Evolutionary conservation across 495 filamentous ascomycete species (phyloP), one percentile per base, ranked within the genome.

Genomic region (Neurospora terricola): DNA sequence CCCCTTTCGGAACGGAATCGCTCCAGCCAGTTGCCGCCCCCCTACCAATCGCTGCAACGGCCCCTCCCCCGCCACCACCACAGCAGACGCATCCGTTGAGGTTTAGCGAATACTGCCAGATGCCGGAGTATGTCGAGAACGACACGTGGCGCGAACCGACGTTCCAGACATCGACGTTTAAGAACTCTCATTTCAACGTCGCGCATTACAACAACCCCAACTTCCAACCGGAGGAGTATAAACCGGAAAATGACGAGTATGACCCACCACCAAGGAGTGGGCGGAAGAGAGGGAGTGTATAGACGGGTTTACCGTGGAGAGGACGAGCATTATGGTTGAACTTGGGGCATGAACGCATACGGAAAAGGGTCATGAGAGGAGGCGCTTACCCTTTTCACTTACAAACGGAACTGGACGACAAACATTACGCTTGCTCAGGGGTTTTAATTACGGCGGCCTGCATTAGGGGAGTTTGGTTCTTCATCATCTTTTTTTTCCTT

Each of bases 171-270:
- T 84, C 85, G 54, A 84, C 85, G 8, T 87, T 87, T 74, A 84
- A 84, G 73, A 88, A 88, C 74, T 91, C 88, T 34, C 91, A 93
- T 34, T 94, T 92, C 81, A 94, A 94, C 76, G 89, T 89, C 69
- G 92, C 92, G 3, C 93, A 96, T 81, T 95, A 91, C 81, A 90
- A 91, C 75, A 95, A 94, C 77, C 86, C 90, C 71, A 91, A 95
- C 76, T 96, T 96, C 75, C 92, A 94, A 75, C 93, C 93, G 0
- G 89, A 91, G 76, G 86, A 87, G 77, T 88, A 85, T 76, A 82
- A 80, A 69, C 84, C 84, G 21, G 83, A 81, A 9, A 77, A 77
- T 3, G 83, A 85, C 38, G 81, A 84, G 27, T 77, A 75, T 73
- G 78, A 81, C n/a, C 76, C 71, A 10, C 75, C 75, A 36, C 74